Conservation (phyloP, 345 rosid genomes). For the Bruguiera sexangula region DNA sequence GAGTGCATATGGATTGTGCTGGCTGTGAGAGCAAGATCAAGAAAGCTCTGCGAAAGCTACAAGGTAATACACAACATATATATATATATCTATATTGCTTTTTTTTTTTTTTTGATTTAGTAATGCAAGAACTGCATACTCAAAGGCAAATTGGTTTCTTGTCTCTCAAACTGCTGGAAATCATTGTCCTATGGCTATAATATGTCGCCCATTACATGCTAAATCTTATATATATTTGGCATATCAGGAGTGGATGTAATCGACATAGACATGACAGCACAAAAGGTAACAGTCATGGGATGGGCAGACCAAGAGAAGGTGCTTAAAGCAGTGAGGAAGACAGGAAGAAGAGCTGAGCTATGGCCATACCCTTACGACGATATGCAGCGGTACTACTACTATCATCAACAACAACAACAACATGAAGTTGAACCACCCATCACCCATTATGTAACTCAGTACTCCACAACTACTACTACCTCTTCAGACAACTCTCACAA, state of each 20-base stretch:
- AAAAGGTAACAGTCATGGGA: slow-evolving; percentile 79
- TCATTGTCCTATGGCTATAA: no score
- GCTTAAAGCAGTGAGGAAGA: slow-evolving; percentile 53
- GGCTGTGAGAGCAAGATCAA: slow-evolving; percentile 63
- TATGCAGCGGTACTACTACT: slow-evolving; percentile 15
- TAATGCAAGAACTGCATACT: neutral
- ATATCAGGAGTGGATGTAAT: slow-evolving; percentile 59
- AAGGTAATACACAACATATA: slow-evolving; percentile 36
- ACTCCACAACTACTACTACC: neutral
- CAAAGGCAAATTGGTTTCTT: no score
- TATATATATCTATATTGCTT: neutral
- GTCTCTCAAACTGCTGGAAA: no score
- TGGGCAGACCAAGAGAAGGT: slow-evolving; percentile 61
- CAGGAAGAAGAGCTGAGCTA: slow-evolving; percentile 55
- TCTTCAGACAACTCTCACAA: slow-evolving; percentile 49
- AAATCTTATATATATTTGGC: neutral
- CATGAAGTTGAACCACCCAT: neutral
- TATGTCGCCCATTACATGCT: neutral
- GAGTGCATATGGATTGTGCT: slow-evolving; percentile 66
- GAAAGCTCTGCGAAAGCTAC: slow-evolving; percentile 54
- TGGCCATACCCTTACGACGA: slow-evolving; percentile 65
- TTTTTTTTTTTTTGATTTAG: neutral
- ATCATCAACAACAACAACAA: neutral
- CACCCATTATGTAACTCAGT: slow-evolving; percentile 4
- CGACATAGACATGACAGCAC: slow-evolving; percentile 53